Conservation (phyloP, 495 filamentous ascomycete species). For the Penicillium macrosclerotiorum region DNA sequence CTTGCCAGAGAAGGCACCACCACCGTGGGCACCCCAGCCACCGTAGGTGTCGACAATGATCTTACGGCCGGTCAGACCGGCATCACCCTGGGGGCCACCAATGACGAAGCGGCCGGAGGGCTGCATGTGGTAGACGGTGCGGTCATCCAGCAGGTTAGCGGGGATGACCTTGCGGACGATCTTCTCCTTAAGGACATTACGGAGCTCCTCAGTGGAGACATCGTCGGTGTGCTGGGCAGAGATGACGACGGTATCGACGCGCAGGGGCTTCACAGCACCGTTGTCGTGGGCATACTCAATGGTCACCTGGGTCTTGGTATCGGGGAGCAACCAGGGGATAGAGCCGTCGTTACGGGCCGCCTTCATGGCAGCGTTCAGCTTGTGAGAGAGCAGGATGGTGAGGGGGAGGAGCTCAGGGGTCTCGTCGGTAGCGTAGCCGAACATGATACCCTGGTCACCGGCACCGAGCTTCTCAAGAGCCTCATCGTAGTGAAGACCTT, state of each 20-base stretch:
- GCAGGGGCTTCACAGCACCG: constrained; percentile 86
- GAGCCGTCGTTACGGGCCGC: constrained; percentile 79
- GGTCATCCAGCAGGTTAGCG: constrained; percentile 83
- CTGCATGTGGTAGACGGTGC: constrained; percentile 96
- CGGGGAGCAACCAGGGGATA: constrained; percentile 92
- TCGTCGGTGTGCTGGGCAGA: constrained; percentile 88
- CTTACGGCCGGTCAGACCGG: constrained; percentile 97
- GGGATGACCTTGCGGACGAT: constrained; percentile 94
- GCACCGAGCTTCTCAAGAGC: constrained; percentile 96
- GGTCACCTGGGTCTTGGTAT: constrained; percentile 99
- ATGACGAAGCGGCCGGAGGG: constrained; percentile 98
- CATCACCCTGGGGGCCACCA: constrained; percentile 97
- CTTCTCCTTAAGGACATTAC: constrained; percentile 96
- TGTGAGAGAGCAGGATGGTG: constrained; percentile 89
- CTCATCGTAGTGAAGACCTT: constrained; percentile 95
- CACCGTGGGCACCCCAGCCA: constrained; percentile 99
- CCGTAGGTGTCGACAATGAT: constrained; percentile 99
- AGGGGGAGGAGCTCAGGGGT: constrained; percentile 95
- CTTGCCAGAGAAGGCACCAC: constrained; percentile 99
- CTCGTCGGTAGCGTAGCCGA: constrained; percentile 99
- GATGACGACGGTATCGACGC: constrained; percentile 96
- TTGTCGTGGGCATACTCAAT: constrained; percentile 97
- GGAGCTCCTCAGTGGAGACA: constrained; percentile 88
- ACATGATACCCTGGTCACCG: constrained; percentile 99
- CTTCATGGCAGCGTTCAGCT: constrained; percentile 91